phyloP scores from a whole-genome alignment of 2,329 filamentous ascomycete genomes.

The Aphanocladium album region DNA sequence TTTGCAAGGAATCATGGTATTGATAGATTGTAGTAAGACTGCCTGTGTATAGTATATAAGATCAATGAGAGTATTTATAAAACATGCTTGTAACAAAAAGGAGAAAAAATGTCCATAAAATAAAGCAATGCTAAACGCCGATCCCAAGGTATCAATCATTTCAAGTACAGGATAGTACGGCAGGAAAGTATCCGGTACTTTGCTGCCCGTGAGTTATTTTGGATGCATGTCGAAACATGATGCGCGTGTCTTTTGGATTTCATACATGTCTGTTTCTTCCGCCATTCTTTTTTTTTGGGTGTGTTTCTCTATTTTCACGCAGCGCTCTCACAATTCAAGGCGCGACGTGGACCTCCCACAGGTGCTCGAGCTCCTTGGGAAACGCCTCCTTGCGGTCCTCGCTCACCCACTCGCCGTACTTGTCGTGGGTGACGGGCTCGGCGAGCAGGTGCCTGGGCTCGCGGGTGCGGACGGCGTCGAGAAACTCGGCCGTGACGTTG shows the following conservation, averaged over 20 bases:
- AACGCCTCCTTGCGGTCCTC: constrained; percentile 27
- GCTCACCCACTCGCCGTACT: constrained; percentile 37
- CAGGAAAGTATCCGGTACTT: neutral
- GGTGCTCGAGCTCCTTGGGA: constrained; percentile 27
- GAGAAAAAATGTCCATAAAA: neutral
- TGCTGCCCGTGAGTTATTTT: neutral
- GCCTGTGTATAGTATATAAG: constrained; percentile 5
- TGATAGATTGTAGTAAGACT: constrained; percentile 6
- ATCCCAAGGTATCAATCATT: constrained; percentile 12
- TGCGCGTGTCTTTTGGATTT: too few species aligned
- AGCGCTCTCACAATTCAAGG: constrained; percentile 14
- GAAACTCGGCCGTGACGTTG: constrained; percentile 51
- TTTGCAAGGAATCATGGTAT: constrained; percentile 1
- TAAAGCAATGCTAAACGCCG: constrained; percentile 2
- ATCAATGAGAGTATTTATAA: constrained; percentile 9
- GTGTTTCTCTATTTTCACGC: neutral
- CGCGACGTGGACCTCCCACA: constrained; percentile 41
- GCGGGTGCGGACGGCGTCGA: constrained; percentile 41
- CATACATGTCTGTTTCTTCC: neutral
- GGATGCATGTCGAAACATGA: neutral
- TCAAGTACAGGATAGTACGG: neutral
- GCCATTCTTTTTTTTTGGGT: neutral
- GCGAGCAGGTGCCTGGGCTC: constrained; percentile 43
- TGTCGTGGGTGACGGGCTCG: constrained; percentile 41
- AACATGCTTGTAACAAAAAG: neutral